Percentiles rank a stretch among this genome's conserved stretches.
Conservation (phyloP, 2,329 filamentous ascomycete species). For the Parastagonospora avenae region DNA sequence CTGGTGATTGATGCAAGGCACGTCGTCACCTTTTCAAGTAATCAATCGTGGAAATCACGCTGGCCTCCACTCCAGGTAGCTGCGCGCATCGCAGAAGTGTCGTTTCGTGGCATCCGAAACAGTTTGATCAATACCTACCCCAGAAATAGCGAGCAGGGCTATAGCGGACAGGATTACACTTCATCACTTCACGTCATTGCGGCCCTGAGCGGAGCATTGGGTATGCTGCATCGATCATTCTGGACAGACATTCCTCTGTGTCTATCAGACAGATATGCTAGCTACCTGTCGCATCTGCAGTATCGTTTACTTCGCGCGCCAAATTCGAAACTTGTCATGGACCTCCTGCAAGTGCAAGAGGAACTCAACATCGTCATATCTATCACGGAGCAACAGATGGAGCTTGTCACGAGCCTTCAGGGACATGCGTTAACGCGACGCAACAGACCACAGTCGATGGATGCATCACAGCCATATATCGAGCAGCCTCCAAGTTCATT, state of each 20-base stretch:
- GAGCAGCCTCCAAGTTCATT: conserved; percentile 17
- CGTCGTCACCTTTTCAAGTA: conserved; percentile 50
- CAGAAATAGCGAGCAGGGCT: conserved; percentile 24
- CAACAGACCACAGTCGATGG: conserved; percentile 8
- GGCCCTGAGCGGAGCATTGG: conserved; percentile 48
- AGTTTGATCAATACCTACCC: conserved; percentile 39
- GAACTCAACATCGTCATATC: conserved; percentile 53
- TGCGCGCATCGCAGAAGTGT: conserved; percentile 48
- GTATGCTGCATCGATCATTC: conserved; percentile 51
- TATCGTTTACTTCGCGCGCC: conserved; percentile 50
- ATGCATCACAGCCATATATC: conserved; percentile 15
- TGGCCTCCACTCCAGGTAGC: conserved; percentile 51
- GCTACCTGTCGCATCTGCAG: conserved; percentile 50
- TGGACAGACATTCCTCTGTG: conserved; percentile 51
- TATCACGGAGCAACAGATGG: conserved; percentile 50
- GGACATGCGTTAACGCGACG: conserved; percentile 11
- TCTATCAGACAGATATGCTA: conserved; percentile 50
- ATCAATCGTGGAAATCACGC: conserved; percentile 51
- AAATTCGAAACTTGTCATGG: conserved; percentile 52
- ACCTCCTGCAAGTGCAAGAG: conserved; percentile 52
- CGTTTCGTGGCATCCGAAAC: conserved; percentile 50
- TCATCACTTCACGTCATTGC: conserved; percentile 46
- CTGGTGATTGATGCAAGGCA: conserved; percentile 48
- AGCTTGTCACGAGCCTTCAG: conserved; percentile 43
- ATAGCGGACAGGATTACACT: conserved; percentile 45